Conservation (phyloP, 140 eudicot genomes). For the Artemisia princeps region DNA sequence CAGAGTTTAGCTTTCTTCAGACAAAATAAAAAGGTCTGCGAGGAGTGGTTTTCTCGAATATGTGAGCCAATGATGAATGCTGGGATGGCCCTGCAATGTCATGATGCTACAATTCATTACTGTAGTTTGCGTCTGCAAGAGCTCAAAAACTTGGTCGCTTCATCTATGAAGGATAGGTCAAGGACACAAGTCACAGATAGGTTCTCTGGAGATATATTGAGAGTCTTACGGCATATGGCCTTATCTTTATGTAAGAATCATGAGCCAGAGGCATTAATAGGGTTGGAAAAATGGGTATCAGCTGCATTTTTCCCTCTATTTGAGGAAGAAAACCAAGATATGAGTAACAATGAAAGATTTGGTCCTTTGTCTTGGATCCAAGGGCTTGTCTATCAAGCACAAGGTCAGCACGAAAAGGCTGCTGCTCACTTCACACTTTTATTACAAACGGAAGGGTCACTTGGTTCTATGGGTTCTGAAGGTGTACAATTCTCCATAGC, state of each 20-base stretch:
- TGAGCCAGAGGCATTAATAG: constrained; percentile 72
- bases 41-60: constrained; percentile 98
- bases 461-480: constrained; percentile 77
- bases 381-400: constrained; percentile 89
- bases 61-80: constrained; percentile 99
- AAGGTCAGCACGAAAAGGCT: constrained; percentile 87
- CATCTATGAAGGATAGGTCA: constrained; percentile 58
- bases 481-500: constrained; percentile 81
- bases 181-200: constrained; percentile 54
- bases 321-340: constrained; percentile 49
- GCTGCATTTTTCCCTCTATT: constrained; percentile 64
- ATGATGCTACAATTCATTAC: constrained; percentile 78
- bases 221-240: constrained; percentile 60
- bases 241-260: constrained; percentile 73
- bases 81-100: constrained; percentile 85
- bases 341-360: constrained; percentile 26
- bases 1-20: constrained; percentile 81
- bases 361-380: constrained; percentile 73
- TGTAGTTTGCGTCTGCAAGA: constrained; percentile 73
- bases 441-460: constrained; percentile 76
- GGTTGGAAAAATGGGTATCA: constrained; percentile 77
- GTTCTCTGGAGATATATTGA: constrained; percentile 57
- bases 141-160: constrained; percentile 51
- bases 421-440: constrained; percentile 88
- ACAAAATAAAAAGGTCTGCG: constrained; percentile 94